Evolutionary conservation across 2,329 filamentous ascomycete genomes (phyloP).

Genomic region (Penicillium thymicola): DNA sequence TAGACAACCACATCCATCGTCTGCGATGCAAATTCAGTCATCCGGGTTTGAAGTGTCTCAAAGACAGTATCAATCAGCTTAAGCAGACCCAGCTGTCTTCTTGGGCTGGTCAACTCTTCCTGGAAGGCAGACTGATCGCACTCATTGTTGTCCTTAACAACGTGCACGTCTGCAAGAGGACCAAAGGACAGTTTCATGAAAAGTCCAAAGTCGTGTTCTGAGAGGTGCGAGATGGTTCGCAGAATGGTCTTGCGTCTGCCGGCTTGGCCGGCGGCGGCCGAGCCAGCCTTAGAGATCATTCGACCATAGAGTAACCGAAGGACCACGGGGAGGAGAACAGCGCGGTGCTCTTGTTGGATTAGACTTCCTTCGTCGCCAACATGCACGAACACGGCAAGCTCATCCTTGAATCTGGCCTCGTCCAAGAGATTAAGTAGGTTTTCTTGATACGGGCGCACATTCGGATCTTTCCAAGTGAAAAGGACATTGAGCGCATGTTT

Average conservation of each 20-base stretch:
- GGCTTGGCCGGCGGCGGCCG: slow-evolving; percentile 64
- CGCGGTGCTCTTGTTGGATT: slow-evolving; percentile 70
- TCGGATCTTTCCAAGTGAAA: slow-evolving; percentile 81
- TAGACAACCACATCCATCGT: slow-evolving; percentile 77
- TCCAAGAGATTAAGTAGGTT: slow-evolving; percentile 84
- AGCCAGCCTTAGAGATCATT: slow-evolving; percentile 75
- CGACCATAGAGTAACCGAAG: slow-evolving; percentile 85
- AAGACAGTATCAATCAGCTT: slow-evolving; percentile 90
- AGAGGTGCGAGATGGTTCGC: slow-evolving; percentile 74
- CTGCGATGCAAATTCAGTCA: slow-evolving; percentile 63
- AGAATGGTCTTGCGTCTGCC: slow-evolving; percentile 71
- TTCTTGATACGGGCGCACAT: slow-evolving; percentile 74
- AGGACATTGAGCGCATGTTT: slow-evolving; percentile 79
- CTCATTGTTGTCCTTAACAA: slow-evolving; percentile 53
- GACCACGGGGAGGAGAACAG: slow-evolving; percentile 76
- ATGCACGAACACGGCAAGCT: slow-evolving; percentile 84
- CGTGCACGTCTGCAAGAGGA: slow-evolving; percentile 58
- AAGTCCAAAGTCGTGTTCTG: slow-evolving; percentile 67
- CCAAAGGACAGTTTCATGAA: slow-evolving; percentile 83
- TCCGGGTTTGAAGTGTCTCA: slow-evolving; percentile 73
- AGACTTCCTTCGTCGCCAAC: slow-evolving; percentile 61
- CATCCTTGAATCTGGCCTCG: slow-evolving; percentile 87
- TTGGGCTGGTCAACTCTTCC: slow-evolving; percentile 59
- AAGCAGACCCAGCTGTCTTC: slow-evolving; percentile 85
- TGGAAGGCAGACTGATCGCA: slow-evolving; percentile 53